Evolutionary conservation across 23 red algal species (phyloP), one percentile per base, ranked within the genome.

Genomic region (Agarophyton chilense): DNA sequence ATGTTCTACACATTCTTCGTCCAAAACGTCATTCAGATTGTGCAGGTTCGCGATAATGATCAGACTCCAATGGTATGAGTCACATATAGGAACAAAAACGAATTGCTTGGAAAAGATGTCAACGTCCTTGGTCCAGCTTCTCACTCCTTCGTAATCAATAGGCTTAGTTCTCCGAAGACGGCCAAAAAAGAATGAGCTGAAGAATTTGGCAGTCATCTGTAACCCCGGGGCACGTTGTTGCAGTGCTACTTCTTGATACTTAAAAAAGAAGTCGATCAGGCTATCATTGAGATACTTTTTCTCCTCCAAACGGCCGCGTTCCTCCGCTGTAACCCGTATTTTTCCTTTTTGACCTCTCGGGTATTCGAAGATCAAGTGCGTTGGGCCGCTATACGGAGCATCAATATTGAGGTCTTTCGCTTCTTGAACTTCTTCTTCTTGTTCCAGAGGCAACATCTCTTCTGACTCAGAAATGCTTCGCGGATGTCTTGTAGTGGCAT

Each of bases 131-230:
- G 95, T 97, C 95, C 95, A 97, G 49, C 90, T 74, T 41, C 63
- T 77, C 22, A 97, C 90, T 52, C 82, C 72, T 64, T 93, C 67
- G 80, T 93, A 91, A 73, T 92, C 77, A 50, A 75, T 72, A n/a
- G 77, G 57, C 54, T 73, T 81, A 22, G 71, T 63, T 42, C 85
- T 55, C 11, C 75, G 62, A n/a, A 97, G 68, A 29, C 68, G 64
- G 40, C 84, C 85, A 56, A 93, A 96, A 56, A 97, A 97, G 47
- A 97, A 97, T 66, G 88, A 92, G 86, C 90, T 97, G 40, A 97
- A 97, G 54, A 92, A 92, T 56, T 82, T 81, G 32, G 64, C 51
- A 29, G 75, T 44, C 18, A 82, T n/a, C 17, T 52, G 38, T n/a
- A 72, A 33, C 35, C 39, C 32, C 9, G 52, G 58, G 0, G 74